Base-by-base conservation (phyloP, 2,329 filamentous ascomycete genomes). In the Cordyceps militaris region DNA sequence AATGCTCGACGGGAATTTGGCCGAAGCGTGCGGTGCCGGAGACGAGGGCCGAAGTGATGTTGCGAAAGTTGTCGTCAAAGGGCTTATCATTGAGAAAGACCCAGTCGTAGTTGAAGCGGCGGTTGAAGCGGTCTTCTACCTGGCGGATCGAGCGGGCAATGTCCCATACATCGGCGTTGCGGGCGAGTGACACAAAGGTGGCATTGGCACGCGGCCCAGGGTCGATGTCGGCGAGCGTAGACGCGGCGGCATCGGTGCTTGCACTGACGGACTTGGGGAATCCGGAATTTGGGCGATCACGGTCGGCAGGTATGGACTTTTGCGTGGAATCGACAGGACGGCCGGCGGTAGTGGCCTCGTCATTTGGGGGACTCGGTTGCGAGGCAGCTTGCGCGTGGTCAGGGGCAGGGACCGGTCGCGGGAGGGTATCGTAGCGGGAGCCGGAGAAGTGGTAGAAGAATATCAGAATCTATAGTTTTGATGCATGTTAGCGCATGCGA, bases 121-220 rank as follows among this genome's bases (percentile, higher is more conserved):
- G 85, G 78, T 99, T 99, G 84, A 99, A 99, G 69, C 94, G 89
- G 73, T 99, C 94, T 75, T 99, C 94, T 58, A 99, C 86, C 69
- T 96, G 90, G 58, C 94, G 90, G 69, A 99, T 99, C 13, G 92
- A 97, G 68, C 91, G 85, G 61, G 91, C 89, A 69, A 99, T 96
- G 52, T 99, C 94, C 94, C 94, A 99, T 28, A 97, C 77, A 69
- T 99, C 94, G 57, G 79, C 81, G 76, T 99, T 99, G 67, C 94
- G 87, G 56, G 94, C 94, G 61, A 99, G 83, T 23, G 92, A 96
- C 55, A 99, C 91, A 69, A 99, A 99, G 11, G 94, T 99, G 52
- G 95, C 94, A 74, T 99, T 99, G 81, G 96, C 90, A 67, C 90
- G 88, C 60, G 85, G 83, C 53, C 87, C 87, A 11, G 83, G 76